Evolutionary conservation across 208 protist species (phyloP).

Genomic region (Wallacemonas rigidus): DNA sequence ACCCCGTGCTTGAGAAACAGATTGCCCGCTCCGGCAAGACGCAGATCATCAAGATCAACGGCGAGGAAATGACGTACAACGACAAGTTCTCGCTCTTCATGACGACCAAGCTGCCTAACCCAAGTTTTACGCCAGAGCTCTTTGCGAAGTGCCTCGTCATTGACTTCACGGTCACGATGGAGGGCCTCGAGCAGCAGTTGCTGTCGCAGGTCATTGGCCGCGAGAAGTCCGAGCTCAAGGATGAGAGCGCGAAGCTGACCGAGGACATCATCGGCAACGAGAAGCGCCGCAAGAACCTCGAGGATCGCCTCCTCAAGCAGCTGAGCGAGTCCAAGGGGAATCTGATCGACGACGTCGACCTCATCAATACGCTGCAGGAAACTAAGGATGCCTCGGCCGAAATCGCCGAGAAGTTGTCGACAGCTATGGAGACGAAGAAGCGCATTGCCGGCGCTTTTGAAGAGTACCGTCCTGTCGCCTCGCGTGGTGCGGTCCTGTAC

Average conservation of each 20-base stretch:
- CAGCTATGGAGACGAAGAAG: conserved; percentile 94
- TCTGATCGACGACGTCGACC: conserved; percentile 92
- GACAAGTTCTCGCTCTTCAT: conserved; percentile 96
- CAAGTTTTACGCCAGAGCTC: conserved; percentile 98
- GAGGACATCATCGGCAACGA: conserved; percentile 97
- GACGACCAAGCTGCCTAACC: conserved; percentile 98
- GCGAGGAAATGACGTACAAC: conserved; percentile 93
- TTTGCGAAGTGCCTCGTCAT: conserved; percentile 98
- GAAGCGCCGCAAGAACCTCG: conserved; percentile 93
- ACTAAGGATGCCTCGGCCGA: conserved; percentile 97
- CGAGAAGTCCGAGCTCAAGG: conserved; percentile 98
- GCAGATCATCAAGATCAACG: conserved; percentile 92
- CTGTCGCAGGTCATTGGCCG: conserved; percentile 96
- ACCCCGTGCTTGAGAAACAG: conserved; percentile 98
- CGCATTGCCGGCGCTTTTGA: conserved; percentile 96
- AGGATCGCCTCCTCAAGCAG: conserved; percentile 95
- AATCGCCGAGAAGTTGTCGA: conserved; percentile 96
- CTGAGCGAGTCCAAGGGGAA: conserved; percentile 94
- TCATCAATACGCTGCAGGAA: conserved; percentile 96
- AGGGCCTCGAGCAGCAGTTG: conserved; percentile 97
- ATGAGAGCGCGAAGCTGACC: conserved; percentile 95
- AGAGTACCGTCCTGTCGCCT: conserved; percentile 97
- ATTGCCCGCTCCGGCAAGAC: conserved; percentile 83
- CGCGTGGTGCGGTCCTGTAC: conserved; percentile 97
- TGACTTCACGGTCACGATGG: conserved; percentile 99